These are phyloP conservation scores for Nicotiana undulata DNA, from an alignment of 257 asterid species.

Conservation along the genomic window DNA sequence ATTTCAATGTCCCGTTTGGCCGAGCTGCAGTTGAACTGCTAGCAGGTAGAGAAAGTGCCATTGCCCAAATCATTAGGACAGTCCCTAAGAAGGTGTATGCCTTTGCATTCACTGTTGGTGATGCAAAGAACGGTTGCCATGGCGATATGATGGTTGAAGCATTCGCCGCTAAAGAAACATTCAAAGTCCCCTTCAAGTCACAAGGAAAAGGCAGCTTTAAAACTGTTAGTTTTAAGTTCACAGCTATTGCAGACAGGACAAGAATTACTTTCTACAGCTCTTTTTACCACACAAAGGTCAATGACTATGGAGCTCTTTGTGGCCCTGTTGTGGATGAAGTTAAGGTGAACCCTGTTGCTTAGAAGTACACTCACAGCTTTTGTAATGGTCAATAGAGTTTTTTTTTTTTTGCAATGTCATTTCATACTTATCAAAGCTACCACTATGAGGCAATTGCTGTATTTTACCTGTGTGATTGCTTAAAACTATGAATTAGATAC, in stretches of 20 bases:
- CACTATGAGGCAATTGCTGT: not conserved
- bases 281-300: constrained; percentile 55
- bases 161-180: constrained; percentile 44
- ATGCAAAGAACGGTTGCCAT: constrained; percentile 71
- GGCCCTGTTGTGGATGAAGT: constrained; percentile 86
- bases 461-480: constrained; percentile 7
- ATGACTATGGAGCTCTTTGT: constrained; percentile 61
- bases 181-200: constrained; percentile 59
- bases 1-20: constrained; percentile 74
- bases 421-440: not conserved
- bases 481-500: not conserved
- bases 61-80: constrained; percentile 65
- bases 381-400: not conserved
- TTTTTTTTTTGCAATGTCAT: not conserved
- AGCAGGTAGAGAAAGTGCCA: constrained; percentile 79
- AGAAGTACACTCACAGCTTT: not conserved
- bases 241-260: constrained; percentile 43
- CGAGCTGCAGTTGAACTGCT: constrained; percentile 62
- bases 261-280: constrained; percentile 82
- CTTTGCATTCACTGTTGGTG: constrained; percentile 49
- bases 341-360: constrained; percentile 35
- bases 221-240: constrained; percentile 48
- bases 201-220: constrained; percentile 45
- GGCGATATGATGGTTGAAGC: constrained; percentile 86
- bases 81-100: constrained; percentile 41